Evolutionary conservation across 768 basidiomycete species (phyloP).

Genomic region (Leucosporidium scottii): DNA sequence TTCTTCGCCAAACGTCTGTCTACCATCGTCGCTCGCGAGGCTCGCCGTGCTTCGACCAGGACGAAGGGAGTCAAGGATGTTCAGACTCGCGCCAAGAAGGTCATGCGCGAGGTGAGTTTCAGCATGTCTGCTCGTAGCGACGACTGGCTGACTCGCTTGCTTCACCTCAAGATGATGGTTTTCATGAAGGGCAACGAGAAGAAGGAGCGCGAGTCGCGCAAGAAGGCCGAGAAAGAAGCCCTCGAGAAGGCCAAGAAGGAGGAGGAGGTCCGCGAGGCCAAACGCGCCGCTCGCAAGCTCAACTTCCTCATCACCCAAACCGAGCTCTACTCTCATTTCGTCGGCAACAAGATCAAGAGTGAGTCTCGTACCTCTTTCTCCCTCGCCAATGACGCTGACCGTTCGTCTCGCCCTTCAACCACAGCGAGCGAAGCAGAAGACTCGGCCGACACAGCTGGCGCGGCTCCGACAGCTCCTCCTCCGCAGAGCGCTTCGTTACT

Average conservation of each 20-base stretch:
- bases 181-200: conserved; percentile 99
- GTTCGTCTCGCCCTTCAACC: too few species aligned
- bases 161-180: conserved; percentile 64
- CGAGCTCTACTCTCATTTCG: conserved; percentile 97
- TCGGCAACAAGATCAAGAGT: conserved; percentile 73
- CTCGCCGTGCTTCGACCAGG: conserved; percentile 64
- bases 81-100: conserved; percentile 73
- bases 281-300: conserved; percentile 87
- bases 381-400: not conserved
- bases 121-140: not conserved
- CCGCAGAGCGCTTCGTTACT: conserved; percentile 31
- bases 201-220: conserved; percentile 84
- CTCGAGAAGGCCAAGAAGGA: conserved; percentile 77
- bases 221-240: conserved; percentile 90
- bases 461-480: conserved; percentile 1
- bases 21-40: conserved; percentile 65
- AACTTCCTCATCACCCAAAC: conserved; percentile 99
- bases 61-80: conserved; percentile 72
- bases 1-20: conserved; percentile 69
- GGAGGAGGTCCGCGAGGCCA: conserved; percentile 87
- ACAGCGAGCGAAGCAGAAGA: conserved; percentile 44
- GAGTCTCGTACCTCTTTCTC: conserved; percentile 7
- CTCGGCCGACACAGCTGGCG: conserved; percentile 38
- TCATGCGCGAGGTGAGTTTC: conserved; percentile 59
- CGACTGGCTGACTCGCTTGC: not conserved